These are phyloP conservation scores for Neurospora sp. DNA, from an alignment of 495 filamentous ascomycete genomes.

Conservation along the genomic window DNA sequence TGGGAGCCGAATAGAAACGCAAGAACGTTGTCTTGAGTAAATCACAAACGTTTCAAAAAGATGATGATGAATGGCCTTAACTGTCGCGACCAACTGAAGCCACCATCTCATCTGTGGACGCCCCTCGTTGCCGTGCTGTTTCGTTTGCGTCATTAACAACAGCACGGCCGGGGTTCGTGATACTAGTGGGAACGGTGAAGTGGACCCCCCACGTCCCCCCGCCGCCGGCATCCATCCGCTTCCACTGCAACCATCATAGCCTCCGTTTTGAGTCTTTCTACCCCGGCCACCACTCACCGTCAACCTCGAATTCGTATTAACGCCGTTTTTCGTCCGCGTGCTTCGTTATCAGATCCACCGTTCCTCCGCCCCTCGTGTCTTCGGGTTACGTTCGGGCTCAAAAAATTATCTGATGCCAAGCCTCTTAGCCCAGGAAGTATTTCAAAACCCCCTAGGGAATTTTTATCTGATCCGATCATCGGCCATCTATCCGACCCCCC, in stretches of 20 bases:
- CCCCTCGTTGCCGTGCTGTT: neutral
- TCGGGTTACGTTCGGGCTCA: neutral
- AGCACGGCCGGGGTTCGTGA: neutral
- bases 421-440: neutral
- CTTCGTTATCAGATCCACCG: neutral
- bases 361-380: neutral
- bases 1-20: neutral
- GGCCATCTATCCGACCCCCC: neutral
- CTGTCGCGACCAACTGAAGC: neutral
- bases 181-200: neutral
- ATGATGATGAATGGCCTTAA: accelerated
- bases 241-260: neutral
- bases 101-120: neutral
- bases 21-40: neutral
- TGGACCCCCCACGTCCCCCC: neutral
- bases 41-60: neutral
- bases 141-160: neutral
- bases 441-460: neutral
- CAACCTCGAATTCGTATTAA: neutral
- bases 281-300: neutral
- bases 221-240: neutral
- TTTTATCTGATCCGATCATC: neutral
- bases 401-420: neutral
- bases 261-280: neutral
- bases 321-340: neutral